Conservation (phyloP, 208 protist genomes). For the Leishmania guyanensis region DNA sequence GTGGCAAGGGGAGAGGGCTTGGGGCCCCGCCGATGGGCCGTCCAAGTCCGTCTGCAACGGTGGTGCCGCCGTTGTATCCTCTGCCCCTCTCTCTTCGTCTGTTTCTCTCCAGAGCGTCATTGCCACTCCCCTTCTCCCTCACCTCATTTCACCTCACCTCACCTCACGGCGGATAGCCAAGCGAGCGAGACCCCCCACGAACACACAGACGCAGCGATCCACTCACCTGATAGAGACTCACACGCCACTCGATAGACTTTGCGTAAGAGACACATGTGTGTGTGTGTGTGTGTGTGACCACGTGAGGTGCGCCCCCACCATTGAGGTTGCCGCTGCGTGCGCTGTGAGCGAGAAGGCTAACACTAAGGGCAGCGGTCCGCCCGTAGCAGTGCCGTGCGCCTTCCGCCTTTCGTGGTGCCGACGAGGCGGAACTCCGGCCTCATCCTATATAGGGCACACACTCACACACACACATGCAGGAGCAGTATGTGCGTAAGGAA, state of each 20-base stretch:
- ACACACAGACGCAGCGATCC: background rate
- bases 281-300: background rate
- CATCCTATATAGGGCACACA: background rate
- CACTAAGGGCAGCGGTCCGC: background rate
- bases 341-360: background rate
- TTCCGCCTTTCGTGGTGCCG: background rate
- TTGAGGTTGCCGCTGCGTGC: background rate
- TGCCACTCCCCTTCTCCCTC: background rate
- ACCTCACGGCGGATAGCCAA: background rate
- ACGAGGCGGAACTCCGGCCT: background rate
- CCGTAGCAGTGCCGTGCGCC: background rate
- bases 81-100: background rate
- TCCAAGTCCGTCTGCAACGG: background rate
- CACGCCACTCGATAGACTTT: background rate
- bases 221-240: background rate
- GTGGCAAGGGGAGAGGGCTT: background rate
- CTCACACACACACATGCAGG: conserved; percentile 41
- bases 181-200: background rate
- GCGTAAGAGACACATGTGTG: background rate
- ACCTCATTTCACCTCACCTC: background rate
- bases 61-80: background rate
- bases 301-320: background rate
- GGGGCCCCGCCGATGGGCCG: background rate
- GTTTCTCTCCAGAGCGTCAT: background rate
- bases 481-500: conserved; percentile 50